phyloP scores from a whole-genome alignment of 1,284 basidiomycete genomes.

The Sporisorium graminicola region DNA sequence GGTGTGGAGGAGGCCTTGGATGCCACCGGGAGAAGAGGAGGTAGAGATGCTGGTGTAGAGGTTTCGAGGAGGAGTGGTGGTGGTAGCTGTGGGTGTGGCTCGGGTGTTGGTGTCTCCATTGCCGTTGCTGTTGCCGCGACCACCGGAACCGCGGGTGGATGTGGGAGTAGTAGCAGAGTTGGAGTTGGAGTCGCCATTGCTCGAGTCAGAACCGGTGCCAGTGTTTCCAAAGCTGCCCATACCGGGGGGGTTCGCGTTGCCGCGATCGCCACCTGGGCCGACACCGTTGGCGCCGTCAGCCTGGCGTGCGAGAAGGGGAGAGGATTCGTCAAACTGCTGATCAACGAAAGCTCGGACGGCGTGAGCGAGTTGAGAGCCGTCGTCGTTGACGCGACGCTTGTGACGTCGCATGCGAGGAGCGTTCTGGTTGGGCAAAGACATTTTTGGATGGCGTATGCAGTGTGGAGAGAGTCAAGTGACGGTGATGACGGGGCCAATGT shows the following conservation, averaged over 20 bases:
- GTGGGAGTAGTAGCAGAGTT: slow-evolving; percentile 13
- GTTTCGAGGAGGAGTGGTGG: slow-evolving; percentile 20
- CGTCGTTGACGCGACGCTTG: slow-evolving; percentile 53
- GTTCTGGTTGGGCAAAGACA: slow-evolving; percentile 29
- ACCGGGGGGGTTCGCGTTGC: slow-evolving; percentile 14
- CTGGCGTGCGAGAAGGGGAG: slow-evolving; percentile 29
- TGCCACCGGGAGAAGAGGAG: slow-evolving; percentile 9
- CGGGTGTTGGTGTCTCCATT: slow-evolving; percentile 3
- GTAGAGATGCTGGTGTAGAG: slow-evolving; percentile 19
- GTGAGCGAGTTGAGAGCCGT: slow-evolving; percentile 34
- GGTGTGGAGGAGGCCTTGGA: slow-evolving; percentile 4
- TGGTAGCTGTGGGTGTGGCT: slow-evolving; percentile 18
- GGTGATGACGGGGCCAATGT: not conserved
- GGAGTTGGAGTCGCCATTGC: slow-evolving; percentile 7
- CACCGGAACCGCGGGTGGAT: slow-evolving; percentile 16
- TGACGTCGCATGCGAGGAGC: slow-evolving; percentile 51
- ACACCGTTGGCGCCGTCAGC: slow-evolving; percentile 31
- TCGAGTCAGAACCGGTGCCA: slow-evolving; percentile 4
- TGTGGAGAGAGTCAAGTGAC: not conserved
- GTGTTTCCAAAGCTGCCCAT: slow-evolving; percentile 19
- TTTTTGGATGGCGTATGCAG: not conserved
- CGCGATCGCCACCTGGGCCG: slow-evolving; percentile 13
- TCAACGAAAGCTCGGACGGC: slow-evolving; percentile 38
- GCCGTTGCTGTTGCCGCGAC: slow-evolving; percentile 15
- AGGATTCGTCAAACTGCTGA: slow-evolving; percentile 2